Evolutionary conservation across 116 monocot genomes (phyloP), one percentile per base, ranked within the genome.

Genomic region (Posidonia oceanica): DNA sequence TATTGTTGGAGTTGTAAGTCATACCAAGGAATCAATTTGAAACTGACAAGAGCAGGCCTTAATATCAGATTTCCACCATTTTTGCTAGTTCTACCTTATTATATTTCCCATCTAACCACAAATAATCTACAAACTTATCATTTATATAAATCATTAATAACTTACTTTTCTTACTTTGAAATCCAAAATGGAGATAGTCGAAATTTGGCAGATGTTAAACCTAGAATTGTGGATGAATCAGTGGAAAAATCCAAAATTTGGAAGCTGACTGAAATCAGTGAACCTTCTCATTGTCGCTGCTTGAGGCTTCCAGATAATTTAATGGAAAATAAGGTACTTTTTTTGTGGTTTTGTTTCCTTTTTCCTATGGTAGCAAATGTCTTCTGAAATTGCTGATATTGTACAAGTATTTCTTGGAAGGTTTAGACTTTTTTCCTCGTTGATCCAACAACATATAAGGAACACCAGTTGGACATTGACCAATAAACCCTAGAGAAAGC

Each of bases 251-350:
- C 83, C 52, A 94, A 87, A 72, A 87, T 85, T 36, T 87, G 87
- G 90, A 94, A 85, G 80, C 82, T 90, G 55, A 83, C 85, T 53
- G 94, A 94, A 79, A 85, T 90, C 37, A 83, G 13, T 71, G 87
- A 94, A 68, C 73, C 85, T 17, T 38, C 90, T 82, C 90, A 87
- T 52, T 87, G 83, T 70, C 79, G 80, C 53, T 87, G 82, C 59
- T 71, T 94, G 75, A 80, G 77, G 78, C 83, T 94, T n/a, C 67
- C 76, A 44, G 87, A 94, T 83, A 85, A 85, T 75, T 51, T 83
- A 59, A 77, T 75, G 64, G 73, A 83, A 66, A 80, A 75, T 65
- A 94, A 94, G 94, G 93, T 94, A 62, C 23, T 18, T 3, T 36
- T 22, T 17, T 65, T 61, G 23, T 36, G 14, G 22, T 61, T 61